Percentiles rank a stretch among this genome's conserved stretches.
Evolutionary conservation across 148 eudicot species (phyloP).

Genomic region (Cornus florida): DNA sequence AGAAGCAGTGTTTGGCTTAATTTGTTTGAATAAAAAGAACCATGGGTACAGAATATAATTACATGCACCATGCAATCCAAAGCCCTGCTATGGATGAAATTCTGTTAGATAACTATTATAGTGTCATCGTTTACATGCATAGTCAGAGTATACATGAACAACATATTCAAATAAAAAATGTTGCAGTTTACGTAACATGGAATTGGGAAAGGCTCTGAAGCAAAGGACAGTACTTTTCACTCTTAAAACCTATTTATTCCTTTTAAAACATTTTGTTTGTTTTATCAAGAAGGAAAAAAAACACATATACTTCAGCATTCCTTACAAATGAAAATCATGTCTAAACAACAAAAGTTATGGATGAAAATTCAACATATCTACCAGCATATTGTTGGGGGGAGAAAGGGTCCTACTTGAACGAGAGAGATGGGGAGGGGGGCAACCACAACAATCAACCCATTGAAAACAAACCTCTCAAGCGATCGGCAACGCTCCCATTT

Average conservation of each 20-base stretch:
- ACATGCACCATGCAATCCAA: neutral
- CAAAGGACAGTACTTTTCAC: neutral
- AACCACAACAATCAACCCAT: neutral
- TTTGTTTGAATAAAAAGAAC: neutral
- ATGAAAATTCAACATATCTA: neutral
- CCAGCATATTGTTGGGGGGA: neutral
- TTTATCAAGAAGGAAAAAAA: neutral
- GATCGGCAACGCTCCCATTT: conserved; percentile 95
- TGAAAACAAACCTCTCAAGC: conserved; percentile 69
- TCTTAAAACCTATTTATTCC: neutral
- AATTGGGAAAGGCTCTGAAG: neutral
- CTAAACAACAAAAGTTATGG: neutral
- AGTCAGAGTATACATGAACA: neutral
- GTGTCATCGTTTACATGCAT: neutral
- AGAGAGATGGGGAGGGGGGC: neutral
- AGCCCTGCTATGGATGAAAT: neutral
- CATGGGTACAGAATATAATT: neutral
- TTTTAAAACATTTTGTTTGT: neutral
- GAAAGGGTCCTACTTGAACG: neutral
- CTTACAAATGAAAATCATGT: neutral
- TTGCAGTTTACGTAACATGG: neutral
- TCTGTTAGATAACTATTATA: neutral
- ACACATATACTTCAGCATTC: neutral
- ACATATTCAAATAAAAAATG: neutral
- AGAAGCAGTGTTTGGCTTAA: neutral